Percentiles rank a stretch among this genome's conserved stretches.
Conservation (phyloP, 2,329 filamentous ascomycete genomes). For the Ceratocystis variospora region DNA sequence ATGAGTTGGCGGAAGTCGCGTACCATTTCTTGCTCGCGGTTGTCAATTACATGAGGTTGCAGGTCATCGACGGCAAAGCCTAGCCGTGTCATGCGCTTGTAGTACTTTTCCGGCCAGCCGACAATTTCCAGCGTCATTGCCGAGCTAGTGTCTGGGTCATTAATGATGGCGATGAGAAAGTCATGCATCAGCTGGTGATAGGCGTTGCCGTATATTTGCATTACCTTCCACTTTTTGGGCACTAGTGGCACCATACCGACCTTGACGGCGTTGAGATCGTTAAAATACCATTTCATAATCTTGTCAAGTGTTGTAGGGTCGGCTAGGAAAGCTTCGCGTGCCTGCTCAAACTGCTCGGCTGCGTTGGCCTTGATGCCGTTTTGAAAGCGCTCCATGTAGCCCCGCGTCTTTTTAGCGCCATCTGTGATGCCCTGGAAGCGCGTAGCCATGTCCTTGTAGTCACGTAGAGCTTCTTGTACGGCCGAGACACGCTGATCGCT, state of each 20-base stretch:
- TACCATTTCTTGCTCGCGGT: slow-evolving; percentile 77
- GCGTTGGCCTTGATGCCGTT: slow-evolving; percentile 62
- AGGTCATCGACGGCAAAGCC: slow-evolving; percentile 67
- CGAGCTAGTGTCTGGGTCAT: slow-evolving; percentile 72
- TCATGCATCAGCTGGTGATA: slow-evolving; percentile 96
- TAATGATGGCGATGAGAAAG: slow-evolving; percentile 68
- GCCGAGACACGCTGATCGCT: slow-evolving; percentile 85
- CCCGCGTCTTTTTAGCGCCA: slow-evolving; percentile 78
- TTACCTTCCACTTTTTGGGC: slow-evolving; percentile 94
- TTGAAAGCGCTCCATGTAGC: slow-evolving; percentile 94
- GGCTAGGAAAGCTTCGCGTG: slow-evolving; percentile 61
- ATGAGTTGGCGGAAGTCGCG: slow-evolving; percentile 91
- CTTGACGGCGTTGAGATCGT: slow-evolving; percentile 89
- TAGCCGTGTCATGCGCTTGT: slow-evolving; percentile 85
- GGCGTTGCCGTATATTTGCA: slow-evolving; percentile 75
- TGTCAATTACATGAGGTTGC: slow-evolving; percentile 74
- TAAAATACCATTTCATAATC: slow-evolving; percentile 90
- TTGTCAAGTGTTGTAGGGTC: slow-evolving; percentile 77
- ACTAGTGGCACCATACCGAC: slow-evolving; percentile 82
- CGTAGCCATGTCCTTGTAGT: slow-evolving; percentile 86
- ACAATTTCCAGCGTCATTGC: slow-evolving; percentile 83
- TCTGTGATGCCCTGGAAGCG: slow-evolving; percentile 92
- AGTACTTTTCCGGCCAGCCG: slow-evolving; percentile 92
- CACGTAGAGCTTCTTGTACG: slow-evolving; percentile 83
- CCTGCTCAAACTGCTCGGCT: slow-evolving; percentile 57